Conservation (phyloP, 495 filamentous ascomycete species). For the Hypoxylon crocopeplum region DNA sequence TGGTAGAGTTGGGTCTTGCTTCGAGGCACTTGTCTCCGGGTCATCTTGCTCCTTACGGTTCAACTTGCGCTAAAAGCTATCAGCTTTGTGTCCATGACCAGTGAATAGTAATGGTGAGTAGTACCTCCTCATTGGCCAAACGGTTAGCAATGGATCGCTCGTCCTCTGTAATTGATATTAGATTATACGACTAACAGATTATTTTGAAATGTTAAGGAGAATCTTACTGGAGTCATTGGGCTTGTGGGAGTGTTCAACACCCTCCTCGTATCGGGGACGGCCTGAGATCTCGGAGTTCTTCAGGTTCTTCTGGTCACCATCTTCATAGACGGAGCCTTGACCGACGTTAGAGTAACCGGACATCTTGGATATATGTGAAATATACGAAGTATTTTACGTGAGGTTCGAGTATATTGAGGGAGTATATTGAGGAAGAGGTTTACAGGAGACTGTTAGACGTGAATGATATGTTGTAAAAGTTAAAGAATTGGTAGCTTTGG, state of each 20-base stretch:
- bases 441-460: no score
- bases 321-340: slow-evolving; percentile 50
- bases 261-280: slow-evolving; percentile 68
- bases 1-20: slow-evolving; percentile 72
- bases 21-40: slow-evolving; percentile 61
- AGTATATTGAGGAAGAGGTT: neutral
- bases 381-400: neutral
- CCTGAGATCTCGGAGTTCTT: slow-evolving; percentile 62
- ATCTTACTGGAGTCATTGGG: slow-evolving; percentile 73
- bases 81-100: slow-evolving; percentile 10
- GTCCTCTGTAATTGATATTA: slow-evolving; percentile 63
- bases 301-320: slow-evolving; percentile 72
- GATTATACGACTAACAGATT: neutral
- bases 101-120: neutral
- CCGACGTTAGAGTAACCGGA: slow-evolving; percentile 52
- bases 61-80: slow-evolving; percentile 44
- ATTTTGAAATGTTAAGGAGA: neutral
- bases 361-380: slow-evolving; percentile 35
- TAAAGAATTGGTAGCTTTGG: no score
- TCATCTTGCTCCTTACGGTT: slow-evolving; percentile 49
- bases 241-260: slow-evolving; percentile 67
- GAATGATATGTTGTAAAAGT: no score
- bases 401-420: neutral
- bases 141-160: slow-evolving; percentile 80
- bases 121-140: slow-evolving; percentile 65